A percentile compares a stretch with the other conserved stretches of the same genome.
phyloP scores from a whole-genome alignment of 2,329 filamentous ascomycete species.

The Zymoseptoria ardabiliae region DNA sequence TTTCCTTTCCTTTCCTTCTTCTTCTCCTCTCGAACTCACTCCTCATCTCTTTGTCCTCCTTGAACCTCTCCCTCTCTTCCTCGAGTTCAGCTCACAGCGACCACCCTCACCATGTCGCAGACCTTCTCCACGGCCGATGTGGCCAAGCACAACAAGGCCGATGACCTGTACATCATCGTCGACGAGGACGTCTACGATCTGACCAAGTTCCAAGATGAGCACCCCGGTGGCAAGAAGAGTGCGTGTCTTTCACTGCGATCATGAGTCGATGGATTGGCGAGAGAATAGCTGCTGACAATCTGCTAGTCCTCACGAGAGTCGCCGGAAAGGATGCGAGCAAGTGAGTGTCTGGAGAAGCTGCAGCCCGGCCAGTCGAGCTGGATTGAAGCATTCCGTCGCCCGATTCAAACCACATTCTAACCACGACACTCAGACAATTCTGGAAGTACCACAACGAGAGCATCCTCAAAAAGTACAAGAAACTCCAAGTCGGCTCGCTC shows the following conservation, averaged over 20 bases:
- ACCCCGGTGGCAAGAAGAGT: constrained; percentile 58
- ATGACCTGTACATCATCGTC: constrained; percentile 81
- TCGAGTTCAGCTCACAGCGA: background rate
- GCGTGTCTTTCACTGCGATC: constrained; percentile 5
- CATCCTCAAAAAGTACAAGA: constrained; percentile 76
- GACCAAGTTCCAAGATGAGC: constrained; percentile 55
- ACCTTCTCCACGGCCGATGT: constrained; percentile 79
- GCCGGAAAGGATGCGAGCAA: constrained; percentile 62
- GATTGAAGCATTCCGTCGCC: background rate
- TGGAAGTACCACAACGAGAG: constrained; percentile 70
- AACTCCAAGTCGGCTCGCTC: constrained; percentile 78
- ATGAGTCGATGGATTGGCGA: background rate
- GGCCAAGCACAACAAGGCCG: constrained; percentile 80
- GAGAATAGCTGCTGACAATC: background rate
- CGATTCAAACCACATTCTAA: background rate
- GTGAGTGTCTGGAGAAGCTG: constrained; percentile 24
- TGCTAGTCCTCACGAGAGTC: constrained; percentile 54
- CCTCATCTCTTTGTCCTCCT: background rate
- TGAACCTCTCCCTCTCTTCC: background rate
- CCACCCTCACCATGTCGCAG: constrained; percentile 67
- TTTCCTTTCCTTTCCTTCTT: background rate
- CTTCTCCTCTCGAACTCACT: background rate
- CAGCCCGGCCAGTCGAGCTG: background rate
- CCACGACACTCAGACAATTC: background rate
- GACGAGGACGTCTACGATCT: constrained; percentile 95